Base-by-base conservation (phyloP, 2,329 filamentous ascomycete genomes). In the Cladophialophora carrionii region DNA sequence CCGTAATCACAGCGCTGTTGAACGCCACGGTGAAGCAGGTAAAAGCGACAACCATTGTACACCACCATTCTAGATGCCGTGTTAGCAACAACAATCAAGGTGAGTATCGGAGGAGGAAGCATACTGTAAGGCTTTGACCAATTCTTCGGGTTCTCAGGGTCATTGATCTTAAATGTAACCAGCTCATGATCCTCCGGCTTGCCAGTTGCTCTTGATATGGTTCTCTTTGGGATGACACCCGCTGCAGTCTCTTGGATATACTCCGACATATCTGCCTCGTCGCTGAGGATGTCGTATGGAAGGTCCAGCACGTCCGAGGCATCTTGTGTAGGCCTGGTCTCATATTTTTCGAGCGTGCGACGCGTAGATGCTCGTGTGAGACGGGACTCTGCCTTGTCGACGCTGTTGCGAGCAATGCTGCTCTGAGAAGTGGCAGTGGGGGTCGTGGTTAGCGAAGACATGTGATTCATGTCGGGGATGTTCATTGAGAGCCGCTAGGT, bases 121-220 rank as follows among this genome's bases (percentile, higher is more conserved):
- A 94, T 78, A 67, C 93, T 95, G 76, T 81, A 89, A 0, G 78
- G 80, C 76, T 91, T 92, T 63, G 84, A 86, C 90, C 90, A 95
- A 76, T 94, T 95, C 82, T 94, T 94, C 0, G 91, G 91, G 73
- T 94, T 94, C 69, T 88, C 89, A 0, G 86, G 84, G 74, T 95
- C 91, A 64, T 87, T 80, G 2, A 88, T 83, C 3, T 82, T 84
- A 73, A 95, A 96, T 0, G 88, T 90, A 37, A 90, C 87, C 9
- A 90, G 79, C 64, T 88, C 85, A 73, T 85, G 88, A 32, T 82
- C 77, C 69, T 82, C 78, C n/a, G 81, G 75, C 59, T 79, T 75
- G 2, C 83, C 82, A 1, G 79, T 81, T 0, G 80, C 80, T 55
- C 88, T 84, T 3, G 90, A 86, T 70, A 78, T 78, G 22, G 82